Evolutionary conservation across 164 flowering plant genomes (phyloP).

Genomic region (Piper longum): DNA sequence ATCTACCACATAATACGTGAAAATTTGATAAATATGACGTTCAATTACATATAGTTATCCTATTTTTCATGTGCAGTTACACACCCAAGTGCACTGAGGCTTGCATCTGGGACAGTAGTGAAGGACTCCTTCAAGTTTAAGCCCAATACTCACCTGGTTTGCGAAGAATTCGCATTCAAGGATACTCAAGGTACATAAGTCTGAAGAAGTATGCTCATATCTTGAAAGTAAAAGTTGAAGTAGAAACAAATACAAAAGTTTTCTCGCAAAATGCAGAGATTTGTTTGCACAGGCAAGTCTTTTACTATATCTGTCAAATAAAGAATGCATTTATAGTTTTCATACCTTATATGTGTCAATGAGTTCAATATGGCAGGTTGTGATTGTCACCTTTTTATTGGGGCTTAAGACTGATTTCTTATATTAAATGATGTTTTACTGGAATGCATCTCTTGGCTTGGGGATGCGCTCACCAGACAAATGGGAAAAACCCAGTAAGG

Average conservation of each 20-base stretch:
- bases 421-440: conserved; percentile 8
- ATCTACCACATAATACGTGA: too few relatives aligned
- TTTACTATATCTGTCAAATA: too few relatives aligned
- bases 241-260: too few relatives aligned
- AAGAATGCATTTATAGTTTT: not conserved
- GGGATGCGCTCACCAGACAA: conserved; percentile 65
- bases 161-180: not conserved
- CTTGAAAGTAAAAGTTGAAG: not conserved
- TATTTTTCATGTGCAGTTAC: not conserved
- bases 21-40: too few relatives aligned
- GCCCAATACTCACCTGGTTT: not conserved
- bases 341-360: too few relatives aligned
- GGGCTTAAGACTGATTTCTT: not conserved
- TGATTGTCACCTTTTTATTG: too few relatives aligned
- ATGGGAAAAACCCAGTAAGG: conserved; percentile 70
- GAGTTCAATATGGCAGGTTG: not conserved
- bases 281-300: not conserved
- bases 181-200: not conserved
- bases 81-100: not conserved
- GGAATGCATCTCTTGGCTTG: conserved; percentile 56
- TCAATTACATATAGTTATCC: too few relatives aligned
- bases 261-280: not conserved
- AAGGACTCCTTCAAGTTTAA: not conserved
- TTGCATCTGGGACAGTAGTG: not conserved
- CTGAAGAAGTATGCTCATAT: not conserved